Conservation (phyloP, 2,329 filamentous ascomycete genomes). For the Arthrobotrys sinensis region DNA sequence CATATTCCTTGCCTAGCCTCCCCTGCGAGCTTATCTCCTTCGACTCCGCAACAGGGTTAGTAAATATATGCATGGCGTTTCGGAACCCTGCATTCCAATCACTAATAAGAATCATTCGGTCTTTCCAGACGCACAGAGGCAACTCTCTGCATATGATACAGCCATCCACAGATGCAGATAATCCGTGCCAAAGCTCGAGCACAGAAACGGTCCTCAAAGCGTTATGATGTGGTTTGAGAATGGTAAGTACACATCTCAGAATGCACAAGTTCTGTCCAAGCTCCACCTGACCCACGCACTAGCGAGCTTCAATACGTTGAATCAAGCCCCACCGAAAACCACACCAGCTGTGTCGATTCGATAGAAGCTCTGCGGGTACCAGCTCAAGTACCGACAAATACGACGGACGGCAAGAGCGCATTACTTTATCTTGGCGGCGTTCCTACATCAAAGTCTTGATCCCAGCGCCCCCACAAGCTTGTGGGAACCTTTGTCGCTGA, state of each 20-base stretch:
- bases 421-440: neutral
- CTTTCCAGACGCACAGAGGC: conserved; percentile 1
- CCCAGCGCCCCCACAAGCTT: no score
- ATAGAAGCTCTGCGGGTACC: neutral
- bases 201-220: neutral
- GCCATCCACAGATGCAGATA: conserved; percentile 11
- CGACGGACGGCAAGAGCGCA: neutral
- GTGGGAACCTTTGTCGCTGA: no score
- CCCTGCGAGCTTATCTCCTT: conserved; percentile 16
- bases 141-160: neutral
- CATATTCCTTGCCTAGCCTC: neutral
- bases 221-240: neutral
- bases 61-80: conserved; percentile 23
- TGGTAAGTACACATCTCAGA: conserved; percentile 8
- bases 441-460: neutral
- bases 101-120: neutral
- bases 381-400: neutral
- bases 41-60: conserved; percentile 26
- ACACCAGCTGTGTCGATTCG: neutral
- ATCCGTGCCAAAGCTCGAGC: conserved; percentile 1
- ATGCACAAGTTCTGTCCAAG: neutral
- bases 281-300: conserved; percentile 20
- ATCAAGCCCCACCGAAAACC: neutral
- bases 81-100: conserved; percentile 25
- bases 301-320: neutral